These are phyloP conservation scores for Neurospora intermedia DNA, from an alignment of 495 filamentous ascomycete genomes.

Conservation along the genomic window DNA sequence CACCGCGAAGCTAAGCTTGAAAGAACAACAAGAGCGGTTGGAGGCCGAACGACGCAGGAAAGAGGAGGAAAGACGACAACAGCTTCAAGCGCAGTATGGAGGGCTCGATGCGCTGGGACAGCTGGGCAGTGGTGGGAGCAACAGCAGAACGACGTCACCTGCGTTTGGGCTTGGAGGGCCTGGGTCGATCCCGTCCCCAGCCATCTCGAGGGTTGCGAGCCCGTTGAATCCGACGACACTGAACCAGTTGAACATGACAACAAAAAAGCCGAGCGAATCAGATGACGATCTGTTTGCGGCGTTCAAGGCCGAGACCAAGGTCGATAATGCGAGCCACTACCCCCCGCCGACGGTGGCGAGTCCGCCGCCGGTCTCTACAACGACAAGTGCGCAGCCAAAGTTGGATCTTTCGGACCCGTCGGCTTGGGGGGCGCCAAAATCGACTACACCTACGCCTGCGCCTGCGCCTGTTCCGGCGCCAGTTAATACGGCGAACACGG, in stretches of 20 bases:
- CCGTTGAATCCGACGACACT: slow-evolving; percentile 11
- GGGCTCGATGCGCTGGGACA: slow-evolving; percentile 13
- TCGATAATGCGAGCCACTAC: slow-evolving; percentile 50
- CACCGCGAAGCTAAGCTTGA: slow-evolving; percentile 62
- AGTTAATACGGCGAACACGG: slow-evolving; percentile 15
- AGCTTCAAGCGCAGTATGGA: slow-evolving; percentile 65
- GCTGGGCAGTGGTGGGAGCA: neutral
- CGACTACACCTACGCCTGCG: neutral
- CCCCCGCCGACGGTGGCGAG: slow-evolving; percentile 36
- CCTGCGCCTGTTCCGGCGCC: neutral
- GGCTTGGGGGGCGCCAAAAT: slow-evolving; percentile 24
- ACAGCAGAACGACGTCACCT: neutral
- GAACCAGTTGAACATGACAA: neutral
- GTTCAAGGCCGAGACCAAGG: slow-evolving; percentile 46
- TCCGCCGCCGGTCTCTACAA: slow-evolving; percentile 8
- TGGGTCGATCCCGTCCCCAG: slow-evolving; percentile 11
- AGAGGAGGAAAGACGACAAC: slow-evolving; percentile 58
- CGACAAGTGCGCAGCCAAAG: slow-evolving; percentile 11
- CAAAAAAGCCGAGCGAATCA: slow-evolving; percentile 19
- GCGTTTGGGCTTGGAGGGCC: slow-evolving; percentile 13
- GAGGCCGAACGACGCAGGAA: slow-evolving; percentile 67
- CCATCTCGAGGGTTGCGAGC: slow-evolving; percentile 1
- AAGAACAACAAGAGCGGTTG: slow-evolving; percentile 74
- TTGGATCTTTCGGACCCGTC: slow-evolving; percentile 28
- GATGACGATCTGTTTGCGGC: slow-evolving; percentile 55